Base-by-base conservation (phyloP, 1,139 yeast species). In the Sugiyamaella sp. region DNA sequence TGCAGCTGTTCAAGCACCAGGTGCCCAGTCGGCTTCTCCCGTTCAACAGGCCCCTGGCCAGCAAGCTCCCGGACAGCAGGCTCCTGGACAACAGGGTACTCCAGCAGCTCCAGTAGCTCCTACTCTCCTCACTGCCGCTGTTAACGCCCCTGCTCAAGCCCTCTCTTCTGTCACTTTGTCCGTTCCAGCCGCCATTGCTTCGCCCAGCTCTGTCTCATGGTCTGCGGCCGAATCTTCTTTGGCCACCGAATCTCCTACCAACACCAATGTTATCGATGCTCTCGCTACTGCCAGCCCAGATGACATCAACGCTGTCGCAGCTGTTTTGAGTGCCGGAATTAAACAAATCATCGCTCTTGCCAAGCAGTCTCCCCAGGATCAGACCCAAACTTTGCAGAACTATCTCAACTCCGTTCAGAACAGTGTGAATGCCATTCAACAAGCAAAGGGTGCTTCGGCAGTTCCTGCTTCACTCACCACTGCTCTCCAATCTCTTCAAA, bases 401-500 rank as follows among this genome's bases (percentile, higher is more conserved):
- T 44, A 44, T 20, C 29, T 44, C 33, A 22, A 27, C 9, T 32
- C 39, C 19, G 38, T 44, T 19, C 9, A 33, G 6, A 20, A 27
- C 25, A 33, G 29, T 33, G 32, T 44, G 3, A n/a, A 3, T 4
- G 40, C 48, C 2, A 33, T 44, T 14, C 14, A 21, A 16, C 48
- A 44, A 20, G 48, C 48, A 5, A 35, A 33, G 22, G 48, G 40
- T 14, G 40, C n/a, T 44, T 35, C 40, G 16, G 40, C 21, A 12
- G 27, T 35, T 19, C 40, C 32, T 21, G 14, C 40, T 22, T 16
- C 32, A 20, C 39, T 33, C 21, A 33, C n/a, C 17, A 33, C 20
- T 21, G 48, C 40, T 32, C 17, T 20, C 16, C 19, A 29, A 17
- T 21, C 25, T 4, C 40, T 44, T 21, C 27, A 22, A 29, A 33